Conservation (phyloP, 345 rosid genomes). For the Nephelium lappaceum region DNA sequence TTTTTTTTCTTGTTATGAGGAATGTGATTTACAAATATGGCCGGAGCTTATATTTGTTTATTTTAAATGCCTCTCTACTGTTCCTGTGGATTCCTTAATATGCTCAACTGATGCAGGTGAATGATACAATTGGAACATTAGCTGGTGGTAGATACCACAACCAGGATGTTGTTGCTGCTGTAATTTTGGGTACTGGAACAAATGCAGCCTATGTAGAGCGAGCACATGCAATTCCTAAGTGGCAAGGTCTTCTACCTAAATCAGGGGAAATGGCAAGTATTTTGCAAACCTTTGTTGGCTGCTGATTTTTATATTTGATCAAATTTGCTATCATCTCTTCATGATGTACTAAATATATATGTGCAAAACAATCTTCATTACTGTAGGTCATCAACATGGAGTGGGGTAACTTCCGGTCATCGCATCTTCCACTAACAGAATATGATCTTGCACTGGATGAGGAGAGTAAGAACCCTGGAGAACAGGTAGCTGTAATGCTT, state of each 20-base stretch:
- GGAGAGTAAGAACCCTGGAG: conserved; percentile 72
- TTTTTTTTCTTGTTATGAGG: not conserved
- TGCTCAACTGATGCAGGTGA: conserved; percentile 52
- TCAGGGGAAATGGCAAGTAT: conserved; percentile 81
- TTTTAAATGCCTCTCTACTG: not conserved
- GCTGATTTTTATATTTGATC: not conserved
- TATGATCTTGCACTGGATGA: conserved; percentile 59
- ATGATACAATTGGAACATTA: conserved; percentile 88
- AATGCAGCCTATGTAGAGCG: conserved; percentile 91
- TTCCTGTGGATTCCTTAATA: conserved; percentile 9
- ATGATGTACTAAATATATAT: not conserved
- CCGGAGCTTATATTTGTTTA: not conserved
- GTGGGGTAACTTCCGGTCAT: conserved; percentile 76
- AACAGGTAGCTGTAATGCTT: conserved; percentile 51
- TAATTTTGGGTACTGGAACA: conserved; percentile 89
- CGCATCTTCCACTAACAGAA: conserved; percentile 69
- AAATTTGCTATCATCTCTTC: not conserved
- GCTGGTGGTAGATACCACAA: conserved; percentile 84
- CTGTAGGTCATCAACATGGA: conserved; percentile 80
- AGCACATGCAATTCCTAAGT: conserved; percentile 81
- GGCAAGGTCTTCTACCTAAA: conserved; percentile 78
- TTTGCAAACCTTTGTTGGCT: not conserved
- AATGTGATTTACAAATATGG: conserved; percentile 2
- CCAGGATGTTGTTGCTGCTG: conserved; percentile 76
- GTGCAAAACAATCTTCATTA: conserved; percentile 1